Conservation (phyloP, 345 rosid genomes). For the Ceriops zippeliana region DNA sequence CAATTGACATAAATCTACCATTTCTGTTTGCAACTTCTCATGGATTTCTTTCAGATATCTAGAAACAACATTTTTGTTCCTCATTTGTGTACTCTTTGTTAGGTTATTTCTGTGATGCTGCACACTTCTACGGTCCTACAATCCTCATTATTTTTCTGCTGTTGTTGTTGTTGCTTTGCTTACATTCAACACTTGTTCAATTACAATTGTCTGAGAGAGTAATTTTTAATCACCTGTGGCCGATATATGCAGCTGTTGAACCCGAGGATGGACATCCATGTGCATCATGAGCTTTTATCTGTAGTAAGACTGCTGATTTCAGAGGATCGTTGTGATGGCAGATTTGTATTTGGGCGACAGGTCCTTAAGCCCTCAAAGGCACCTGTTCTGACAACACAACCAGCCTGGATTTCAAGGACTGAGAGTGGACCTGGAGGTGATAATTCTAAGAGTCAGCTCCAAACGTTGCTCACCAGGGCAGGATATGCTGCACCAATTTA, state of each 20-base stretch:
- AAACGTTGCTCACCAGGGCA: slow-evolving; percentile 76
- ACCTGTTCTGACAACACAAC: slow-evolving; percentile 30
- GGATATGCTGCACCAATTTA: slow-evolving; percentile 67
- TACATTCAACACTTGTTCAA: not conserved
- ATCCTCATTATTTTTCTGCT: not conserved
- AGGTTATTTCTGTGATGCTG: not conserved
- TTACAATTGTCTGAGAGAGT: slow-evolving; percentile 14
- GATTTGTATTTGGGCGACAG: slow-evolving; percentile 72
- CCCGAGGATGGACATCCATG: slow-evolving; percentile 57
- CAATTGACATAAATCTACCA: slow-evolving; percentile 4
- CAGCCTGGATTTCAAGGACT: slow-evolving; percentile 39
- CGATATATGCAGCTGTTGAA: slow-evolving; percentile 52
- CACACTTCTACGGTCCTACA: not conserved
- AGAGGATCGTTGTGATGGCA: slow-evolving; percentile 63
- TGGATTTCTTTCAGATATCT: too few relatives aligned
- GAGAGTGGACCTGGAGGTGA: slow-evolving; percentile 90
- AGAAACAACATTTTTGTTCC: too few relatives aligned
- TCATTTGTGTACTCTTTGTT: too few relatives aligned
- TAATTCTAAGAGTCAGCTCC: slow-evolving; percentile 86
- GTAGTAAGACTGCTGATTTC: slow-evolving; percentile 53
- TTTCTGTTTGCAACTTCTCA: not conserved
- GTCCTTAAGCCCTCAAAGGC: slow-evolving; percentile 30
- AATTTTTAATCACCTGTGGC: slow-evolving; percentile 17
- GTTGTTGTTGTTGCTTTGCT: not conserved
- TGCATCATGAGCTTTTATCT: slow-evolving; percentile 55